phyloP scores from a whole-genome alignment of 164 flowering plant species.

The Piper longum region DNA sequence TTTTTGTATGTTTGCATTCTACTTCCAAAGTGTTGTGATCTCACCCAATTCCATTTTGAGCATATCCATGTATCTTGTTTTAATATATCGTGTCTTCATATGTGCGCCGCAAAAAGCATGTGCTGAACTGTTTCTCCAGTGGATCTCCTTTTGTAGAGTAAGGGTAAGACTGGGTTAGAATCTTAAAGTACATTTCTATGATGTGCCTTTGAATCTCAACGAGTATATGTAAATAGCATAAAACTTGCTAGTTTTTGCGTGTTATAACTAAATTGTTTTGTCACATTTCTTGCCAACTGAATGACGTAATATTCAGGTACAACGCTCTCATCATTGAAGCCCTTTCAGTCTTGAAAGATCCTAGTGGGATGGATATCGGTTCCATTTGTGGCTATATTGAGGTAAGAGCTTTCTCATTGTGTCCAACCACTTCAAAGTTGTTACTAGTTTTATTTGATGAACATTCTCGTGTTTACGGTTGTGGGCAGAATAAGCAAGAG shows the following conservation, averaged over 20 bases:
- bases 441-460: background rate
- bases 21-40: background rate
- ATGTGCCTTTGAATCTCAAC: too few species aligned
- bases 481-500: conserved; percentile 60
- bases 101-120: too few species aligned
- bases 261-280: too few species aligned
- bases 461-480: background rate
- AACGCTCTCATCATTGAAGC: conserved; percentile 55
- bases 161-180: too few species aligned
- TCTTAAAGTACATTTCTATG: too few species aligned
- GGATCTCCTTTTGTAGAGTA: too few species aligned
- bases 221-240: too few species aligned
- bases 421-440: background rate
- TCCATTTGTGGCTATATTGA: conserved; percentile 43
- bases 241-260: too few species aligned
- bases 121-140: too few species aligned
- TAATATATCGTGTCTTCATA: too few species aligned
- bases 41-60: background rate
- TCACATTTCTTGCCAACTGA: background rate
- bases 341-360: conserved; percentile 40
- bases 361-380: conserved; percentile 45
- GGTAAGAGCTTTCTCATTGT: conserved; percentile 23
- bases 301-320: conserved; percentile 27
- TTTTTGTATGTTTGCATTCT: too few species aligned
- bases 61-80: background rate